Percentiles rank a stretch among this genome's conserved stretches.
Conservation (phyloP, 495 filamentous ascomycete genomes). For the Jackrogersella minutella region DNA sequence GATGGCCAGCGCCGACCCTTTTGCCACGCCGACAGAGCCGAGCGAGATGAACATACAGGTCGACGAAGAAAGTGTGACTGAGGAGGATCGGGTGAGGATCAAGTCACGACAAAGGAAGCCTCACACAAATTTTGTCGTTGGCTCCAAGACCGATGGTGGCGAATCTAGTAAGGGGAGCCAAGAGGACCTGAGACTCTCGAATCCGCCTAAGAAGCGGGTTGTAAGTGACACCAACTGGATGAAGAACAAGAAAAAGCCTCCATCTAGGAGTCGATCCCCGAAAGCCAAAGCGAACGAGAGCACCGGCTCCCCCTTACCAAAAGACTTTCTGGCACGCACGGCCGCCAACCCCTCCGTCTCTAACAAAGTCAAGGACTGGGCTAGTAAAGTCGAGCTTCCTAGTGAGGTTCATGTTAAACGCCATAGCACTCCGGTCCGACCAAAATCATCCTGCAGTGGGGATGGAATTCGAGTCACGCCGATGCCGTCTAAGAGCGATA, state of each 20-base stretch:
- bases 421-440: constrained; percentile 19
- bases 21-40: constrained; percentile 52
- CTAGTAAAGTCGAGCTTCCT: constrained; percentile 51
- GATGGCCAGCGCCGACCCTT: constrained; percentile 51
- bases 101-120: constrained; percentile 54
- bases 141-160: constrained; percentile 16
- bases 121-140: constrained; percentile 30
- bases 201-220: constrained; percentile 73
- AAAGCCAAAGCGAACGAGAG: constrained; percentile 50
- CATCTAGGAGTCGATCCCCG: constrained; percentile 44
- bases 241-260: constrained; percentile 59
- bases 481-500: constrained; percentile 27
- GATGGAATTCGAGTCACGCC: constrained; percentile 42
- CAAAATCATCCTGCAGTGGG: constrained; percentile 33
- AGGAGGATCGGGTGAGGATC: constrained; percentile 58
- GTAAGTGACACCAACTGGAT: constrained; percentile 84
- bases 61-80: constrained; percentile 57
- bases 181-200: constrained; percentile 39
- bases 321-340: constrained; percentile 58
- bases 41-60: constrained; percentile 55
- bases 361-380: constrained; percentile 63
- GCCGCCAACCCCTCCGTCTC: constrained; percentile 58
- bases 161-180: constrained; percentile 37
- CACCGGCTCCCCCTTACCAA: constrained; percentile 55
- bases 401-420: constrained; percentile 36